Evolutionary conservation across 176 grass and related monocot genomes (phyloP), one percentile per base, ranked within the genome.

Genomic region (Typha latifolia): DNA sequence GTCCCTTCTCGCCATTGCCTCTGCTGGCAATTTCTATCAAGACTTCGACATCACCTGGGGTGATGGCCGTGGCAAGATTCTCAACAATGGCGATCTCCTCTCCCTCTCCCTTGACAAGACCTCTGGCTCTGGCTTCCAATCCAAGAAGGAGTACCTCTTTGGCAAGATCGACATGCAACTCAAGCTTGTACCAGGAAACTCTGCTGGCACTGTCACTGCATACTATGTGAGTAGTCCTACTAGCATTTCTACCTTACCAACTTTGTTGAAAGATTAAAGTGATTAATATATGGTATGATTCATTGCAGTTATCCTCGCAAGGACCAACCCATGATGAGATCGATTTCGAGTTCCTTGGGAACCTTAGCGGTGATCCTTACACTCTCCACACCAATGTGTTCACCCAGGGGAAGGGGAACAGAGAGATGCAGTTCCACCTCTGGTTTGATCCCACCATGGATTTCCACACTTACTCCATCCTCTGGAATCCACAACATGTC

Each of bases 291-390:
- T n/a, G 11, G 14, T 43, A 37, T 21, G 32, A 31, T 12, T 66
- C n/a, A 62, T 49, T 48, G 56, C 51, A 95, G 90, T 66, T 95
- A 20, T 56, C 88, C 4, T 90, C 90, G 16, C 83, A 86, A 68
- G 87, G 84, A 1, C 49, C 81, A 0, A 18, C 64, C 12, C 90
- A 90, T 77, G 90, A 95, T 73, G 90, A 95, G 83, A 69, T 95
- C n/a, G 90, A 95, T 73, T 84, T 90, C 3, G 86, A 95, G 81
- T 95, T 90, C 83, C 84, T 95, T 13, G 86, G 90, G 26, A 95
- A 95, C 74, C 24, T 72, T 8, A 90, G 47, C 48, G 90, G 90
- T 0, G 31, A 95, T 62, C 90, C 90, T 0, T 86, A 84, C 81
- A 95, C 82, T 27, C 64, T 95, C 6, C 90, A 95, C 78, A 95